These are phyloP conservation scores for Cryptococcus jaspeensis DNA, from an alignment of 1,284 basidiomycete genomes.

Conservation along the genomic window DNA sequence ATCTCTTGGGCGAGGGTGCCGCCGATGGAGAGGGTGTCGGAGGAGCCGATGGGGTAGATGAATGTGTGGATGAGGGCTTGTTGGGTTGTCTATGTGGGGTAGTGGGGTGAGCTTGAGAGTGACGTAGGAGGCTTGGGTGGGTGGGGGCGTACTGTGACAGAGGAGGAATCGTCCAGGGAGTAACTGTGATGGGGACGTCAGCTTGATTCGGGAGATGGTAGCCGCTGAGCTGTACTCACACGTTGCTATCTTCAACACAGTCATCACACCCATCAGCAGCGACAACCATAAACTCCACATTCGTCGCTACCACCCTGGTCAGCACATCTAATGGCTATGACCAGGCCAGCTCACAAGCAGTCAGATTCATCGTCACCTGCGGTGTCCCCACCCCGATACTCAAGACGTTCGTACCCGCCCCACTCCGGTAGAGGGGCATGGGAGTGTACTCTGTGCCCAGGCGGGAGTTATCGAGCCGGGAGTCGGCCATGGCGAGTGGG, in stretches of 20 bases:
- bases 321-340: background rate
- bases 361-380: constrained; percentile 35
- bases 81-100: constrained; percentile 8
- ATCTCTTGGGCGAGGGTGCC: constrained; percentile 23
- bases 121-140: background rate
- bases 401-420: constrained; percentile 38
- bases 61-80: constrained; percentile 26
- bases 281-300: constrained; percentile 40
- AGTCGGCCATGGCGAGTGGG: constrained; percentile 8
- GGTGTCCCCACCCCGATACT: constrained; percentile 33
- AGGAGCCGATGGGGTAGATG: constrained; percentile 27
- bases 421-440: constrained; percentile 34
- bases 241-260: constrained; percentile 20
- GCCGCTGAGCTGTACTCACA: constrained; percentile 16
- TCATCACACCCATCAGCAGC: constrained; percentile 24
- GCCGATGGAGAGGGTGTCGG: constrained; percentile 22
- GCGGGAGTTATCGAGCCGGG: constrained; percentile 15
- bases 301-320: constrained; percentile 29
- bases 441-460: constrained; percentile 34
- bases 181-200: constrained; percentile 5
- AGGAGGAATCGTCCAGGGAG: constrained; percentile 12
- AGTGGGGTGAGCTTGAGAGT: background rate
- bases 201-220: no score
- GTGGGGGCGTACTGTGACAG: constrained; percentile 21
- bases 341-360: constrained; percentile 33